Conservation (phyloP, 192 early-diverging fungal genomes). For the Anaeromyces robustus region DNA sequence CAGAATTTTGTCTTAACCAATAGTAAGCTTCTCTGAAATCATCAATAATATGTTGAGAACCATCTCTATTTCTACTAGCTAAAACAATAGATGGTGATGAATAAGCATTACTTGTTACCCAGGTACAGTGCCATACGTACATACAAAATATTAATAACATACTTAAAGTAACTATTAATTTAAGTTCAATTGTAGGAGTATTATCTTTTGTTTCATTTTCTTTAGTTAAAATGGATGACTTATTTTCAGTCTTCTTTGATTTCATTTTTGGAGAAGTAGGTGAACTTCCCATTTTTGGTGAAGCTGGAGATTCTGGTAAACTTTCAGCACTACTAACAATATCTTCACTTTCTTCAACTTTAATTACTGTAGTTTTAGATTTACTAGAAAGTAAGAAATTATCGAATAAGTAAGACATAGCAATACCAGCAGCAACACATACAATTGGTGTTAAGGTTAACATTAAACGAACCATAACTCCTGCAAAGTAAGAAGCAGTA, state of each 20-base stretch:
- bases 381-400: conserved; percentile 49
- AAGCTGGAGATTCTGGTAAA: background rate
- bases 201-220: conserved; percentile 1
- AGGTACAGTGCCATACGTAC: conserved; percentile 97
- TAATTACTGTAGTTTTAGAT: conserved; percentile 6
- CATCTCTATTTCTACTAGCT: conserved; percentile 70
- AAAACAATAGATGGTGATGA: conserved; percentile 98
- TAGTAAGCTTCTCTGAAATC: conserved; percentile 99
- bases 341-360: conserved; percentile 3
- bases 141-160: conserved; percentile 59
- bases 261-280: conserved; percentile 10
- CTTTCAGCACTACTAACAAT: background rate
- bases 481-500: conserved; percentile 98
- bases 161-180: conserved; percentile 37
- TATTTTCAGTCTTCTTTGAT: conserved; percentile 1
- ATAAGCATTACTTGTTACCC: conserved; percentile 94
- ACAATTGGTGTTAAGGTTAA: conserved; percentile 95
- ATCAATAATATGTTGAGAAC: conserved; percentile 90
- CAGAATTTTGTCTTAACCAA: conserved; percentile 96
- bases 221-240: conserved; percentile 2
- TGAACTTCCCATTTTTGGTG: background rate
- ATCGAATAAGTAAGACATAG: conserved; percentile 75
- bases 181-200: background rate
- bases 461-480: conserved; percentile 99
- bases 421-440: conserved; percentile 83